A percentile compares a stretch with the other conserved stretches of the same genome.
Conservation (phyloP, 345 rosid genomes). For the Iberis pinnata region DNA sequence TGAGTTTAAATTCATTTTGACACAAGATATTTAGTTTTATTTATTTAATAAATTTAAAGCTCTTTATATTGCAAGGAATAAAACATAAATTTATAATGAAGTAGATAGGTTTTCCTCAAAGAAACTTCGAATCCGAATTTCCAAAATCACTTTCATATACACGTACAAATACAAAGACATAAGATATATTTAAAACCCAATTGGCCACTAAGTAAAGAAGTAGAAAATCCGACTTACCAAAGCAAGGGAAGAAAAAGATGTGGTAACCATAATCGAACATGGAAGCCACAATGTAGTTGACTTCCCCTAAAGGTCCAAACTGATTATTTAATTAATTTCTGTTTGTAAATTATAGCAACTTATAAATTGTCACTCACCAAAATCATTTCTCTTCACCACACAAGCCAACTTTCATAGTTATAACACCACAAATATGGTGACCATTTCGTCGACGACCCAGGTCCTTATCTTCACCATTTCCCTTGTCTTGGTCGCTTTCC, state of each 20-base stretch:
- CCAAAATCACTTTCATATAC: not conserved
- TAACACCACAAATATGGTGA: slow-evolving; percentile 29
- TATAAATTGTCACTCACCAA: slow-evolving; percentile 26
- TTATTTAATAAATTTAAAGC: not conserved
- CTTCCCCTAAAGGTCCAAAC: slow-evolving; percentile 10
- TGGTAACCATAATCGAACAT: slow-evolving; percentile 55
- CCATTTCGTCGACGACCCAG: slow-evolving; percentile 12
- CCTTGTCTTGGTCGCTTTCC: slow-evolving; percentile 25
- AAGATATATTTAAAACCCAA: not conserved
- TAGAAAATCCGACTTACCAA: slow-evolving; percentile 3
- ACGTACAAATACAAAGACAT: not conserved
- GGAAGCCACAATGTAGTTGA: slow-evolving; percentile 40
- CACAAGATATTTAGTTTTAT: not conserved
- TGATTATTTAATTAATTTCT: not conserved
- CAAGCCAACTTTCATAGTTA: slow-evolving; percentile 1
- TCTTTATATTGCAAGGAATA: not conserved
- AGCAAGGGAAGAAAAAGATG: slow-evolving; percentile 27
- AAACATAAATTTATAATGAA: not conserved
- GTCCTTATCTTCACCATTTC: slow-evolving; percentile 15
- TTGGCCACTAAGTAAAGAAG: not conserved
- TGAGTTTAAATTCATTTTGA: too few species aligned
- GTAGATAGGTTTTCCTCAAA: too few species aligned
- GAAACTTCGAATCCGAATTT: not conserved
- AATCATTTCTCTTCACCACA: slow-evolving; percentile 19
- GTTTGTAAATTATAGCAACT: too few species aligned